Evolutionary conservation across 352 stramenopile species (phyloP), one percentile per base, ranked within the genome.

Genomic region (Phytopythium cucurbitacearum): DNA sequence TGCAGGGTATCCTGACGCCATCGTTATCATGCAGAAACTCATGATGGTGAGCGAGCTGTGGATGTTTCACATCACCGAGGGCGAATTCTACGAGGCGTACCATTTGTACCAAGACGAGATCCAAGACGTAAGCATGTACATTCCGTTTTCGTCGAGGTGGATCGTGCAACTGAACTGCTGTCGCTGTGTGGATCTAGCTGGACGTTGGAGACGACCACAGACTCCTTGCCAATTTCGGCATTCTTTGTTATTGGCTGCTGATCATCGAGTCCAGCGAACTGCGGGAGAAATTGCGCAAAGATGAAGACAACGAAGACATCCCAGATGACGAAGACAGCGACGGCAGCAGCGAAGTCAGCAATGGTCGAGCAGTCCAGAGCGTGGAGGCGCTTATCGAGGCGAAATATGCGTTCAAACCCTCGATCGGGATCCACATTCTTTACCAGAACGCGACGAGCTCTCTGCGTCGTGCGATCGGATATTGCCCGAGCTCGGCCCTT

Each of bases 191-290:
- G 12, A 12, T 53, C 8, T 46, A 82, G 74, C 39, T 80, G 4
- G 73, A 82, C 41, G 42, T 82, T 16, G 65, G 85, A 15, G 56
- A 84, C 41, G 81, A 94, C 39, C 60, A 69, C 4, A 70, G 79
- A 9, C 46, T 94, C 51, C 59, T 89, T 16, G 75, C 70, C 21
- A 84, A 74, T 44, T 91, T 91, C 57, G 84, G 84, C 0, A 78
- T 90, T 43, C 48, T 94, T 36, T 91, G 84, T 59, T 94, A 91
- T 50, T 94, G 84, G 84, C 64, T 94, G 34, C 62, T 94, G 28
- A 76, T 94, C 48, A 74, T 89, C 43, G 84, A 94, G 54, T 90
- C 80, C 11, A 65, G 67, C 50, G 74, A 89, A 41, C 51, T 94
- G 1, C 80, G 83, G 21, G 60, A 76, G 12, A 70, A 69, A 41